phyloP scores from a whole-genome alignment of 2,329 filamentous ascomycete species.

The Fusarium denticulatum region DNA sequence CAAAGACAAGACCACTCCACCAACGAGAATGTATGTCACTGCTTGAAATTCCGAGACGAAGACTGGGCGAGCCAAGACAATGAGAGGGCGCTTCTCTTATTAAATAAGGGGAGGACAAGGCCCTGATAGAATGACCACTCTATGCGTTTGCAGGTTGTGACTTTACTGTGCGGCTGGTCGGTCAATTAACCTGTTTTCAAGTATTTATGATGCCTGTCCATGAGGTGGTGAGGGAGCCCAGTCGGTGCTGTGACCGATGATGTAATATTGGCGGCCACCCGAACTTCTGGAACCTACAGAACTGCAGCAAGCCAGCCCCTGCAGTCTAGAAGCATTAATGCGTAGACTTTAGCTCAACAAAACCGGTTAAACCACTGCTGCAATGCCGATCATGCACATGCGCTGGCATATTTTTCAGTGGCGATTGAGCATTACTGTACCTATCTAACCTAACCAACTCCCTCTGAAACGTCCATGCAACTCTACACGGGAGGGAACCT shows the following conservation, averaged over 20 bases:
- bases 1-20: background rate
- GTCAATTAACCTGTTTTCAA: constrained; percentile 37
- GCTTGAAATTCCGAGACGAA: constrained; percentile 22
- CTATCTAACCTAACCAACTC: background rate
- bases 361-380: constrained; percentile 21
- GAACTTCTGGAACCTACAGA: constrained; percentile 26
- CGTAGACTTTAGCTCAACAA: constrained; percentile 5
- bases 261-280: constrained; percentile 37
- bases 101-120: constrained; percentile 6
- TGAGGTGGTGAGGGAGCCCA: constrained; percentile 31
- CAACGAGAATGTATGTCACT: constrained; percentile 19
- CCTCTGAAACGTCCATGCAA: constrained; percentile 21
- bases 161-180: constrained; percentile 1
- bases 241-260: constrained; percentile 32
- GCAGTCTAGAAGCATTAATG: constrained; percentile 10
- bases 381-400: constrained; percentile 25
- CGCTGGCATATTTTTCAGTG: constrained; percentile 22
- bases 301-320: background rate
- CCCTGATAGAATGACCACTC: background rate
- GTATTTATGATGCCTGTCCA: constrained; percentile 20
- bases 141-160: background rate
- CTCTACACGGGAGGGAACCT: constrained; percentile 15
- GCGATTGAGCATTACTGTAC: constrained; percentile 1
- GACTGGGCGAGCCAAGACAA: constrained; percentile 16
- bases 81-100: background rate